Evolutionary conservation across 495 filamentous ascomycete species (phyloP).

Genomic region (Entonaema liquescens): DNA sequence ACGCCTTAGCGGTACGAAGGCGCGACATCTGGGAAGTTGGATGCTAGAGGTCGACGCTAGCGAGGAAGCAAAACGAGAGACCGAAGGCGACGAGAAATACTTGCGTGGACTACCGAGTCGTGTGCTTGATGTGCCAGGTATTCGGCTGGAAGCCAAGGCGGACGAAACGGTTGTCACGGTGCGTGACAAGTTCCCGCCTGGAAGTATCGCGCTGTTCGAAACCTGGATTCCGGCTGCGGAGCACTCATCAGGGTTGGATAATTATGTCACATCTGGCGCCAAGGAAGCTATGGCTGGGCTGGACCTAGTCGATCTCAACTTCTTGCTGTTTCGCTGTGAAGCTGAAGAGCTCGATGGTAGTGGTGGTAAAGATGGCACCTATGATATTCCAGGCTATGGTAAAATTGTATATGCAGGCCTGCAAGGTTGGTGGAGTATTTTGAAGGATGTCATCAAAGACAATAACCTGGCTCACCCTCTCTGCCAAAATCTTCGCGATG

Average conservation of each 20-base stretch:
- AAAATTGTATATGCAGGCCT: constrained; percentile 93
- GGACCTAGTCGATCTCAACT: constrained; percentile 85
- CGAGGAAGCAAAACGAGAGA: constrained; percentile 68
- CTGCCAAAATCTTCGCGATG: constrained; percentile 89
- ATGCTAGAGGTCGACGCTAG: constrained; percentile 80
- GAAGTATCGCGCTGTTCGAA: constrained; percentile 93
- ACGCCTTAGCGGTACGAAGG: constrained; percentile 75
- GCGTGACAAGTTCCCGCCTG: constrained; percentile 84
- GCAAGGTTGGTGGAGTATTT: constrained; percentile 97
- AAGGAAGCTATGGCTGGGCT: constrained; percentile 79
- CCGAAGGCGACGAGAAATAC: constrained; percentile 70
- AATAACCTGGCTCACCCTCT: constrained; percentile 94
- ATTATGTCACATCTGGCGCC: constrained; percentile 81
- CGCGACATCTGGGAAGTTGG: constrained; percentile 87
- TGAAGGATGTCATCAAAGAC: constrained; percentile 82
- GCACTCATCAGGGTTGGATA: constrained; percentile 80
- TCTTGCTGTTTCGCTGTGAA: constrained; percentile 89
- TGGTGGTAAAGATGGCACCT: constrained; percentile 82
- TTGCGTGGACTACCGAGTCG: constrained; percentile 83
- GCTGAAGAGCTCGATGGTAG: constrained; percentile 88
- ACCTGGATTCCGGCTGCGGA: constrained; percentile 91
- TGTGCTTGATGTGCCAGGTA: constrained; percentile 75
- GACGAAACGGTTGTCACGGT: constrained; percentile 82
- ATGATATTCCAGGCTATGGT: constrained; percentile 83
- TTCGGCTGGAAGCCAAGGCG: constrained; percentile 70